Percentiles rank a stretch among this genome's conserved stretches.
phyloP scores from a whole-genome alignment of 225 moss, liverwort and hornwort species.

The Bryum argenteum region DNA sequence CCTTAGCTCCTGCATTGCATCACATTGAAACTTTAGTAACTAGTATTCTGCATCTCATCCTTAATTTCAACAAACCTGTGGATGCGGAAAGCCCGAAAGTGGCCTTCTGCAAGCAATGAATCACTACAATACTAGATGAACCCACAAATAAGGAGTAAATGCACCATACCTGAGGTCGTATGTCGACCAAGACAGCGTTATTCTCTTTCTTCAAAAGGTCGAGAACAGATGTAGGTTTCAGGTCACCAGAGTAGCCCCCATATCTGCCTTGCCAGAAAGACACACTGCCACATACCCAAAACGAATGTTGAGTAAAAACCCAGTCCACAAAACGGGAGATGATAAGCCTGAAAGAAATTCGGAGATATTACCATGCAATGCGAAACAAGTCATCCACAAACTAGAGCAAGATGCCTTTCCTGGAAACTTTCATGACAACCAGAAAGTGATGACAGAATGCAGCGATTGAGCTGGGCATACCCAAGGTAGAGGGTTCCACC shows the following conservation, averaged over 20 bases:
- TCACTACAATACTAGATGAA: conserved; percentile 12
- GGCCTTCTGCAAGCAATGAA: conserved; percentile 2
- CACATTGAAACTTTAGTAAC: conserved; percentile 19
- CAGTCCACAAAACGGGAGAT: conserved; percentile 12
- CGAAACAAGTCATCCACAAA: conserved; percentile 5
- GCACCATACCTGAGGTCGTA: conserved; percentile 83
- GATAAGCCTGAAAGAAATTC: conserved; percentile 3
- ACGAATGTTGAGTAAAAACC: conserved; percentile 9
- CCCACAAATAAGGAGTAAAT: neutral
- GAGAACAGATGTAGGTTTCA: conserved; percentile 67
- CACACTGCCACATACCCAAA: conserved; percentile 58
- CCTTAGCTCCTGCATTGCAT: conserved; percentile 62
- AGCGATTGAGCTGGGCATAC: conserved; percentile 51
- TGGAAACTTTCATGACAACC: conserved; percentile 5
- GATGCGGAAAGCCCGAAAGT: conserved; percentile 13
- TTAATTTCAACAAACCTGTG: neutral
- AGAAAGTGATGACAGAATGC: conserved; percentile 15
- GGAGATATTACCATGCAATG: conserved; percentile 8
- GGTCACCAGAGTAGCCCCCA: conserved; percentile 96
- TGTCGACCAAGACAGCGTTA: conserved; percentile 80
- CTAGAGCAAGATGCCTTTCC: conserved; percentile 2
- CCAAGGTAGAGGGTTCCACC: conserved; percentile 78
- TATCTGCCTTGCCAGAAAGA: conserved; percentile 66
- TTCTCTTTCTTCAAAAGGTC: conserved; percentile 75
- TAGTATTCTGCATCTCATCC: conserved; percentile 15